A percentile compares a stretch with the other conserved stretches of the same genome.
These are phyloP conservation scores for Suillus decipiens DNA, from an alignment of 768 basidiomycete species.

Conservation along the genomic window DNA sequence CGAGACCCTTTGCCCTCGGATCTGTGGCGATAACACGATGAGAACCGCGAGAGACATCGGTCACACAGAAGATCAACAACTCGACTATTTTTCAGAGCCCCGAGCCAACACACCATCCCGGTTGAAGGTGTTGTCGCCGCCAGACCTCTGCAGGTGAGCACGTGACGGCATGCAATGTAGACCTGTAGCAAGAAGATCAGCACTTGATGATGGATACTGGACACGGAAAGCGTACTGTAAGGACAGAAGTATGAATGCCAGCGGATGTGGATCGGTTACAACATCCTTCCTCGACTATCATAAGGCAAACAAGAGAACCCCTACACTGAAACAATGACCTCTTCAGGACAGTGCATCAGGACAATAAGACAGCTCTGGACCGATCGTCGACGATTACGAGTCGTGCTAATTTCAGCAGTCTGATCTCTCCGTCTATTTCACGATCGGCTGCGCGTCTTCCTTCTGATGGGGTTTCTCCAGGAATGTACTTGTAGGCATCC, in stretches of 20 bases:
- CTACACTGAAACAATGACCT: background rate
- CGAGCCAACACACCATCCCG: background rate
- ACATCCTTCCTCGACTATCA: background rate
- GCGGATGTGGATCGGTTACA: background rate
- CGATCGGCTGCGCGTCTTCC: background rate
- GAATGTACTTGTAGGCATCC: conserved; percentile 48
- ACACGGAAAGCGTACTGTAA: background rate
- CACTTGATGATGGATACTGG: background rate
- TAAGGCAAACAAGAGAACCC: background rate
- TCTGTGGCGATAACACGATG: background rate
- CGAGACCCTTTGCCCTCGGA: background rate
- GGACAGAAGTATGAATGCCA: background rate
- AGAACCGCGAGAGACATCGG: background rate
- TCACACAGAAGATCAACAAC: background rate
- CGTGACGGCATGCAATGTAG: background rate
- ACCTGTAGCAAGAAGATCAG: background rate
- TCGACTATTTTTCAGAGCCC: background rate
- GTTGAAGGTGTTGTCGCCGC: background rate
- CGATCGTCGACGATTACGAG: conserved; percentile 50
- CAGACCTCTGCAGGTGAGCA: background rate
- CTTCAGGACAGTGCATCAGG: conserved; percentile 27
- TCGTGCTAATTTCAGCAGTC: conserved; percentile 48
- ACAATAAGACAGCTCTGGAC: conserved; percentile 44
- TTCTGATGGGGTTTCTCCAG: conserved; percentile 5
- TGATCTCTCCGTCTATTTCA: conserved; percentile 34